Base-by-base conservation (phyloP, 2,329 filamentous ascomycete species). In the Neopestalotiopsis sp. region DNA sequence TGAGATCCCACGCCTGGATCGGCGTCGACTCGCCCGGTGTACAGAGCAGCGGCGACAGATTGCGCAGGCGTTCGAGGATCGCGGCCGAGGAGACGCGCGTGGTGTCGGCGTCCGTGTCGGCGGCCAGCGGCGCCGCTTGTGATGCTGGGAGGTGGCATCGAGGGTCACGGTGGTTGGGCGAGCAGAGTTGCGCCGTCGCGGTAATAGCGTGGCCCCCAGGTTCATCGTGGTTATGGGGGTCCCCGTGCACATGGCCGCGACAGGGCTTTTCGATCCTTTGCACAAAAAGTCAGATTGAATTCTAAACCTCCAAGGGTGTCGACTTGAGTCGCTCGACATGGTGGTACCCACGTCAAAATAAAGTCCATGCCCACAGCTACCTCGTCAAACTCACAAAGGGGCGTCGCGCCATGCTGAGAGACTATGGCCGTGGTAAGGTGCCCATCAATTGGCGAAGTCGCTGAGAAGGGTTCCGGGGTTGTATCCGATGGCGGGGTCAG, bases 321-420 rank as follows among this genome's bases (percentile, higher is more conserved):
- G 14, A 61, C 14, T 7, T 34, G 17, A 28, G 24, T 3, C 12
- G 17, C 2, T 17, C 9, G n/a, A 42, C 10, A 14, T 28, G 42
- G 20, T n/a, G 34, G 32, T 24, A 49, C 66, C 56, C 24, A 67
- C 66, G 66, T 53, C 24, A 67, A 38, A 17, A 67, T 40, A 49
- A 67, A 67, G 14, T 67, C 66, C 66, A 67, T 67, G 30, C 66
- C 66, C 4, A 67, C 57, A 3, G 57, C 40, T 20, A 62, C 53
- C 34, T 57, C 24, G 20, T 66, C 64, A n/a, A 66, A 45, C 17
- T 58, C 45, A 9, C 45, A 66, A 34, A 66, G 7, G 17, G n/a
- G 64, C 32, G 32, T 12, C n/a, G 49, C 9, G 17, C 32, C 24
- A 53, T 38, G 13, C 10, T 57, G 30, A 2, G 38, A n/a, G 6